These are phyloP conservation scores for Xylariomycetidae sp. DNA, from an alignment of 2,329 filamentous ascomycete genomes.

Conservation along the genomic window DNA sequence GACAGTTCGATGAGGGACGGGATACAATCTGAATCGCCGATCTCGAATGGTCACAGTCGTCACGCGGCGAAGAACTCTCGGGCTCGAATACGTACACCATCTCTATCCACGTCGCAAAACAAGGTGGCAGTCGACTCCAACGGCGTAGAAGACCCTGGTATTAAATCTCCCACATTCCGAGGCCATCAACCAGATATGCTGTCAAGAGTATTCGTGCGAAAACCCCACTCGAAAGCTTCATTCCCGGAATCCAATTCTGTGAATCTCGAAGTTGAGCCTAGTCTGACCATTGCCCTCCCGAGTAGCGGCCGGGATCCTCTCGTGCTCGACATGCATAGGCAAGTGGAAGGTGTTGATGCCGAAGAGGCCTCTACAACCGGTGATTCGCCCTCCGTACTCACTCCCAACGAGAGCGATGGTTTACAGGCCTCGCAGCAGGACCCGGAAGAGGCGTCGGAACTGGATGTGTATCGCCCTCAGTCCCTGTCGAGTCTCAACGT, in stretches of 20 bases:
- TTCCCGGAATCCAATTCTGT: too few relatives aligned
- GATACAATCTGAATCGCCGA: slow-evolving; percentile 9
- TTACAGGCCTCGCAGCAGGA: too few relatives aligned
- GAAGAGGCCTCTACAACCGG: slow-evolving; percentile 19
- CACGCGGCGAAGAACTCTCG: slow-evolving; percentile 24
- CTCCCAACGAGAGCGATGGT: slow-evolving; percentile 15
- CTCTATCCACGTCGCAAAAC: slow-evolving; percentile 18
- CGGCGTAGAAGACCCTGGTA: slow-evolving; percentile 14
- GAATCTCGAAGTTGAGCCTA: too few relatives aligned
- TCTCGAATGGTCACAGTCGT: too few relatives aligned
- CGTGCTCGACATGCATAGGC: slow-evolving; percentile 10
- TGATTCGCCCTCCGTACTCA: slow-evolving; percentile 13
- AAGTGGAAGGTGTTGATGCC: slow-evolving; percentile 16
- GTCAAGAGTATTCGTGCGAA: slow-evolving; percentile 17
- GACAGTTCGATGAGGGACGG: too few relatives aligned
- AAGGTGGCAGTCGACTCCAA: slow-evolving; percentile 20
- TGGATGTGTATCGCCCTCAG: slow-evolving; percentile 47
- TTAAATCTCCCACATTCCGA: slow-evolving; percentile 14
- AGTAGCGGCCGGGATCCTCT: slow-evolving; percentile 6
- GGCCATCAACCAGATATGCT: slow-evolving; percentile 16
- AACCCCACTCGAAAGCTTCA: too few relatives aligned
- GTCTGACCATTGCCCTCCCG: too few relatives aligned
- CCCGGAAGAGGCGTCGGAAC: slow-evolving; percentile 15
- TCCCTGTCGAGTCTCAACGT: slow-evolving; percentile 49
- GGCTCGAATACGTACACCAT: slow-evolving; percentile 24